Evolutionary conservation across 768 basidiomycete species (phyloP).

Genomic region (Lentinula guzmanii): DNA sequence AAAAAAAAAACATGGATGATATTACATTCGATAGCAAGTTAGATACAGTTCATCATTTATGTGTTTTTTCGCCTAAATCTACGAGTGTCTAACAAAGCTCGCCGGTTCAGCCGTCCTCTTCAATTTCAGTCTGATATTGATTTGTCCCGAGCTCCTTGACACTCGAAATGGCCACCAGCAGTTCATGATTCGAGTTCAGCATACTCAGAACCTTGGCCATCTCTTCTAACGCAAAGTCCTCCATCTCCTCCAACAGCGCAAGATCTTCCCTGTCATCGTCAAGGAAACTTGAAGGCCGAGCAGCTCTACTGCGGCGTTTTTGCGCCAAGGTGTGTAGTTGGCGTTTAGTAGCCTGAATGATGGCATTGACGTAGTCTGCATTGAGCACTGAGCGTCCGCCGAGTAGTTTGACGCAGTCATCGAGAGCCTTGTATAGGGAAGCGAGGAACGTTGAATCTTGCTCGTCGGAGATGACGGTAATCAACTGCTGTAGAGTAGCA

Average conservation of each 20-base stretch:
- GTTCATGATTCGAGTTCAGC: slow-evolving; percentile 51
- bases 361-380: slow-evolving; percentile 42
- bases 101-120: slow-evolving; percentile 10
- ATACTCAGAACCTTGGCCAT: slow-evolving; percentile 58
- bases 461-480: slow-evolving; percentile 60
- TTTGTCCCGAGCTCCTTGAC: slow-evolving; percentile 64
- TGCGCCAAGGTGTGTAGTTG: slow-evolving; percentile 70
- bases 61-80: too few species aligned
- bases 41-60: not conserved
- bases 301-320: slow-evolving; percentile 49
- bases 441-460: slow-evolving; percentile 72
- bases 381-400: slow-evolving; percentile 50
- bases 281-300: slow-evolving; percentile 25
- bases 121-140: slow-evolving; percentile 37
- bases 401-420: slow-evolving; percentile 54
- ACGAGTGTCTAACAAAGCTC: not conserved
- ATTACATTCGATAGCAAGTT: too few species aligned
- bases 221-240: slow-evolving; percentile 77
- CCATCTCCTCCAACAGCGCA: slow-evolving; percentile 72
- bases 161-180: slow-evolving; percentile 65
- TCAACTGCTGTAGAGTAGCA: slow-evolving; percentile 61
- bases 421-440: slow-evolving; percentile 68
- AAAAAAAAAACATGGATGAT: too few species aligned
- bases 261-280: slow-evolving; percentile 60
- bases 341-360: slow-evolving; percentile 65